Conservation (phyloP, 2,329 filamentous ascomycete genomes). For the Ilyonectria destructans region DNA sequence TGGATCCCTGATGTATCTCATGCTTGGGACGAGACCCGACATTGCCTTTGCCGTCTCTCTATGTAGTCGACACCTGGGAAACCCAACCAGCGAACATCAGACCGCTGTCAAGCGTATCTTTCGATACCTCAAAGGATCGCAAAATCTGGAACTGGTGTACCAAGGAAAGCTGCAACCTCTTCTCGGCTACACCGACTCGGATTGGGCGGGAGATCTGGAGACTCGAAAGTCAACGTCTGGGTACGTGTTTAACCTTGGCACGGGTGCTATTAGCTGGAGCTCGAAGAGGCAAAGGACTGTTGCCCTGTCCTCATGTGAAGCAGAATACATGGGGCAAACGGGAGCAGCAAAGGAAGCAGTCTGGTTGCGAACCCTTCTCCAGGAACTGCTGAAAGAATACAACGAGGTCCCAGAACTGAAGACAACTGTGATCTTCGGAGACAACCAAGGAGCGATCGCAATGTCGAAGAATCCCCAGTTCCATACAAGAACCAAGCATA, state of each 20-base stretch:
- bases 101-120: neutral
- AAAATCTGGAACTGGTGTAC: neutral
- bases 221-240: neutral
- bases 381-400: neutral
- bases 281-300: neutral
- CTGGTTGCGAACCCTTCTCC: neutral
- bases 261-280: neutral
- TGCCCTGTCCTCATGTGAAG: neutral
- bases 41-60: conserved; percentile 10
- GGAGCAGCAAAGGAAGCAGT: neutral
- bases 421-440: neutral
- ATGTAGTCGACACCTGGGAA: neutral
- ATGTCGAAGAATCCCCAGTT: conserved; percentile 2
- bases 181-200: neutral
- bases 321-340: neutral
- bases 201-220: neutral
- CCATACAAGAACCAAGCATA: neutral
- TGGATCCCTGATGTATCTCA: conserved; percentile 6
- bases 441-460: conserved; percentile 7
- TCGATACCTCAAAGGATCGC: neutral
- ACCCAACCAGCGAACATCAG: neutral
- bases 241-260: neutral
- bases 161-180: neutral
- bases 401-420: neutral
- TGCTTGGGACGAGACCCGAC: conserved; percentile 2